Conservation (phyloP, 768 basidiomycete species). For the Boletus reticulatus region DNA sequence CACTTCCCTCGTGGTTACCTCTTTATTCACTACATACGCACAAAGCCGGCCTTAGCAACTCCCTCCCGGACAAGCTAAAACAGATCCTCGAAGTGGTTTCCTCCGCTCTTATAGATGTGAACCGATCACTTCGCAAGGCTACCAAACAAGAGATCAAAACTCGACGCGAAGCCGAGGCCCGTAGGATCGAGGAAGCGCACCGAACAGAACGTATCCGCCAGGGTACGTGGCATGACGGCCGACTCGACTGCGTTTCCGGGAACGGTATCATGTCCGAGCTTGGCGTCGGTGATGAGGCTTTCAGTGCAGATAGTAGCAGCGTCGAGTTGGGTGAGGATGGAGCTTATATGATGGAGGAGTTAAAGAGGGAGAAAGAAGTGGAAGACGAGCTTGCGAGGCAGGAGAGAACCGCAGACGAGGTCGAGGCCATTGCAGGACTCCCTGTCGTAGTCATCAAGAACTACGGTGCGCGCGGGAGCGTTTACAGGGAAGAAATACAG, state of each 20-base stretch:
- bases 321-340: conserved; percentile 8
- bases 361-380: conserved; percentile 28
- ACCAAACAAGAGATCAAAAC: conserved; percentile 40
- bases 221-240: conserved; percentile 85
- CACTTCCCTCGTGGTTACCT: background rate
- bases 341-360: conserved; percentile 14
- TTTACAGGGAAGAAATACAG: conserved; percentile 67
- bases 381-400: conserved; percentile 31
- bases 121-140: conserved; percentile 45
- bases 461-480: conserved; percentile 59
- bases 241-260: conserved; percentile 81
- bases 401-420: conserved; percentile 39
- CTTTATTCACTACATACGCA: background rate
- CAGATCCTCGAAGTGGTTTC: conserved; percentile 81
- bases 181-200: conserved; percentile 37
- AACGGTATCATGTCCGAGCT: conserved; percentile 86
- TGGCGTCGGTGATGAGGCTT: conserved; percentile 74
- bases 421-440: conserved; percentile 55
- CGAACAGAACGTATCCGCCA: conserved; percentile 47
- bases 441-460: conserved; percentile 88
- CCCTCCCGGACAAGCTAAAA: conserved; percentile 79
- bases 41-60: conserved; percentile 77
- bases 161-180: conserved; percentile 35
- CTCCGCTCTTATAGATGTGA: conserved; percentile 64
- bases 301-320: conserved; percentile 37